Conservation (phyloP, 805 yeast species). For the Metschnikowia kofuensis region DNA sequence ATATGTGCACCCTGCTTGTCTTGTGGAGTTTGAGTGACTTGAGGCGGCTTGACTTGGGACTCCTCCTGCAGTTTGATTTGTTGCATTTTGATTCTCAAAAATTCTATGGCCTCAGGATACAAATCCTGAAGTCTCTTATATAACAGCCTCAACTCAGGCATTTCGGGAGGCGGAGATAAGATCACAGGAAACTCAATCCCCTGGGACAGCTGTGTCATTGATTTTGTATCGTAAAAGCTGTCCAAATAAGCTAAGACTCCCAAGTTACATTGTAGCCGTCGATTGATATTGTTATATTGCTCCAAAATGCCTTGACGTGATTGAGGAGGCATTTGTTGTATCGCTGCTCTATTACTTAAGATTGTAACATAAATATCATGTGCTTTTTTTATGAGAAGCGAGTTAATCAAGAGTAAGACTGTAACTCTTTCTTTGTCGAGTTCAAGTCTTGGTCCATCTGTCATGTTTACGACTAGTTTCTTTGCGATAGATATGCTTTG, state of each 20-base stretch:
- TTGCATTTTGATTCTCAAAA: constrained; percentile 33
- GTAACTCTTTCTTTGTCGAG: constrained; percentile 42
- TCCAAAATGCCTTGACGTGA: constrained; percentile 32
- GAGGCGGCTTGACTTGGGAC: constrained; percentile 10
- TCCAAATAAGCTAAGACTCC: constrained; percentile 38
- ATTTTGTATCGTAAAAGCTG: constrained; percentile 35
- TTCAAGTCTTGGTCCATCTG: constrained; percentile 19
- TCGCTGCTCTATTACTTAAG: constrained; percentile 33
- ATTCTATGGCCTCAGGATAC: constrained; percentile 53
- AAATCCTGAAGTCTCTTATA: constrained; percentile 47
- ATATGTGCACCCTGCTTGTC: constrained; percentile 8
- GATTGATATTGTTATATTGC: constrained; percentile 38
- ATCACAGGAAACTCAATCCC: constrained; percentile 44
- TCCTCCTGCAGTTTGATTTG: constrained; percentile 34
- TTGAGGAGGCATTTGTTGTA: constrained; percentile 31
- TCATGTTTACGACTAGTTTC: constrained; percentile 3
- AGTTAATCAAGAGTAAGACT: constrained; percentile 39
- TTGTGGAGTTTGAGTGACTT: constrained; percentile 6
- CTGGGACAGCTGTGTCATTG: constrained; percentile 23
- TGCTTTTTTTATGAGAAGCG: constrained; percentile 42
- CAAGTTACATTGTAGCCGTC: constrained; percentile 42
- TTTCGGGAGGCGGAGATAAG: constrained; percentile 52
- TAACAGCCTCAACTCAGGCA: constrained; percentile 49
- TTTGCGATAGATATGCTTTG: not conserved
- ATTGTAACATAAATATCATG: constrained; percentile 33